Percentiles rank a stretch among this genome's conserved stretches.
Evolutionary conservation across 805 yeast genomes (phyloP).

Genomic region (Monosporozyma servazzii): DNA sequence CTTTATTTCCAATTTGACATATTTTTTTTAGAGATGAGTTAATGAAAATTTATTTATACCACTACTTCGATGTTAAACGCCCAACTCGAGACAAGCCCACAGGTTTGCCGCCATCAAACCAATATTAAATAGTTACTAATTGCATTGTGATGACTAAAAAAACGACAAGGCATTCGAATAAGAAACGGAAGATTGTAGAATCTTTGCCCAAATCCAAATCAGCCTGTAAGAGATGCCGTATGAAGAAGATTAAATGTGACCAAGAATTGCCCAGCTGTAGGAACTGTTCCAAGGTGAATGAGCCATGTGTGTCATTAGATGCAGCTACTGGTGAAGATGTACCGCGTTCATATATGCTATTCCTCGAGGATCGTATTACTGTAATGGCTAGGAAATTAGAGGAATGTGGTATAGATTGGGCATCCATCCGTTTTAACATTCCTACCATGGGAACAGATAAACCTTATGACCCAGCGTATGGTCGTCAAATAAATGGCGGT

Average conservation of each 20-base stretch:
- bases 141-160: neutral
- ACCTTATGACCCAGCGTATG: conserved; percentile 14
- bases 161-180: neutral
- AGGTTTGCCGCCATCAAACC: neutral
- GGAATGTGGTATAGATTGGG: conserved; percentile 35
- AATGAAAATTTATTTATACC: neutral
- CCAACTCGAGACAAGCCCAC: neutral
- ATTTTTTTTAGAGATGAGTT: neutral
- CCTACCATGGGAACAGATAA: conserved; percentile 23
- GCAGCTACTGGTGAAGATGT: conserved; percentile 83
- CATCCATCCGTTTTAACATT: conserved; percentile 16
- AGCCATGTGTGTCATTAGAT: conserved; percentile 74
- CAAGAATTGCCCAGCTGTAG: conserved; percentile 48
- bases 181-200: neutral
- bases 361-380: conserved; percentile 56
- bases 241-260: conserved; percentile 57
- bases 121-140: neutral
- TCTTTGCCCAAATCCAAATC: conserved; percentile 54
- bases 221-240: conserved; percentile 78
- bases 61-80: neutral
- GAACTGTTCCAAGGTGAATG: conserved; percentile 49
- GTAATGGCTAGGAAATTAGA: conserved; percentile 45
- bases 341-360: conserved; percentile 69
- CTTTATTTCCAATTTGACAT: neutral
- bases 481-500: conserved; percentile 1